Evolutionary conservation across 345 rosid species (phyloP), one percentile per base, ranked within the genome.

Genomic region (Erysimum cheiranthoides): DNA sequence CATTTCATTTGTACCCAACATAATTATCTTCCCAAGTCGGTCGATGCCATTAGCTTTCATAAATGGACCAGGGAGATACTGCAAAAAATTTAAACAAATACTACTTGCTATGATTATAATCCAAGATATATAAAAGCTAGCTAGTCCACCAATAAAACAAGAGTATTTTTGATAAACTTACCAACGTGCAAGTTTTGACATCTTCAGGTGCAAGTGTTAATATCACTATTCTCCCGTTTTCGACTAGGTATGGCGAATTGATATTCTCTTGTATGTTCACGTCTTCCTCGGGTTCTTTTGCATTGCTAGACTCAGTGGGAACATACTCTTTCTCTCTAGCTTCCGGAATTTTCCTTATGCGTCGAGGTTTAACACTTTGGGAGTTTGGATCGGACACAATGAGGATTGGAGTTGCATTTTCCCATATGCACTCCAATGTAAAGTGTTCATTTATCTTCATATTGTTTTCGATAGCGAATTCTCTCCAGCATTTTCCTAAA

Each of bases 381-480:
- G 60, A 10, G 5, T 60, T 46, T 36, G 58, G 49, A 27, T 12
- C 3, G 13, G 21, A 47, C 49, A 71, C 8, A 25, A 12, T 14
- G 59, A 71, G 75, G 28, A 71, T 35, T 25, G 69, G 69, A 38
- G 43, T 51, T 17, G 12, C 51, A n/a, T 52, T 58, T 62, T 62
- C 46, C 70, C 77, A 62, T 2, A 52, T 42, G 7, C 12, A 73
- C 43, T 73, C 77, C 11, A 73, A 9, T 36, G 66, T 63, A 21
- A 73, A 63, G 8, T 69, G 5, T 12, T 62, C 54, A 18, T 60
- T 60, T 18, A 31, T 10, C 31, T 49, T 35, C 28, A 73, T 27
- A 0, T 51, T 25, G 7, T 62, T 73, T 7, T 40, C 62, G 28
- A 10, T 32, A 12, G 30, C n/a, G 9, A 73, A 62, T 1, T 52